Conservation (phyloP, 1,284 basidiomycete genomes). For the Abortiporus biennis region DNA sequence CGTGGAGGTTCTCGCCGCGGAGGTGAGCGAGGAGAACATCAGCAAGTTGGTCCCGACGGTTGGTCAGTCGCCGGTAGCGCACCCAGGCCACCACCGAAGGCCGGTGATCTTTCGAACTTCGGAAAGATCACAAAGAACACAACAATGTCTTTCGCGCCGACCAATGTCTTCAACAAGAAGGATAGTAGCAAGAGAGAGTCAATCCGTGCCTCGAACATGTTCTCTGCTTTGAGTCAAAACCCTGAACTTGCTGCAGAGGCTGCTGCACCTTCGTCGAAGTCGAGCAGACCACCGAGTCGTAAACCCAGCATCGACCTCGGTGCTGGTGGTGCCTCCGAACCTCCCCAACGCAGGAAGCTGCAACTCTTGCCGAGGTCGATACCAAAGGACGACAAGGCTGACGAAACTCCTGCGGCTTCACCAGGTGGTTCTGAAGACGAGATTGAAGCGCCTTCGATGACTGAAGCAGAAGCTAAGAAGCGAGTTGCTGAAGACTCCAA, state of each 20-base stretch:
- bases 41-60: slow-evolving; percentile 64
- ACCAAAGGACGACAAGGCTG: slow-evolving; percentile 38
- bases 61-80: slow-evolving; percentile 78
- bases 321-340: slow-evolving; percentile 27
- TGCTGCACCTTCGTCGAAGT: slow-evolving; percentile 41
- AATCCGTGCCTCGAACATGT: slow-evolving; percentile 86
- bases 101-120: slow-evolving; percentile 83
- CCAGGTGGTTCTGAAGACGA: slow-evolving; percentile 49
- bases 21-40: slow-evolving; percentile 58
- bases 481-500: slow-evolving; percentile 80
- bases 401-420: slow-evolving; percentile 46
- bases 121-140: slow-evolving; percentile 74
- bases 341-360: slow-evolving; percentile 67
- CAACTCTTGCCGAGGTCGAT: slow-evolving; percentile 58
- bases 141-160: slow-evolving; percentile 70
- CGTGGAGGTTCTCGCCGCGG: slow-evolving; percentile 86
- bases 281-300: slow-evolving; percentile 40
- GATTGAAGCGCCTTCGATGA: slow-evolving; percentile 45
- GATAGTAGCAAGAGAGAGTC: slow-evolving; percentile 52
- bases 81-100: slow-evolving; percentile 64
- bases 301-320: slow-evolving; percentile 45
- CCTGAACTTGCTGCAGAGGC: slow-evolving; percentile 43
- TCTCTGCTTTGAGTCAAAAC: slow-evolving; percentile 69
- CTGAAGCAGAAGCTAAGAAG: slow-evolving; percentile 65
- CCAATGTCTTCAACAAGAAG: slow-evolving; percentile 69